Evolutionary conservation across 768 basidiomycete genomes (phyloP), one percentile per base, ranked within the genome.

Genomic region (Mycena belliarum): DNA sequence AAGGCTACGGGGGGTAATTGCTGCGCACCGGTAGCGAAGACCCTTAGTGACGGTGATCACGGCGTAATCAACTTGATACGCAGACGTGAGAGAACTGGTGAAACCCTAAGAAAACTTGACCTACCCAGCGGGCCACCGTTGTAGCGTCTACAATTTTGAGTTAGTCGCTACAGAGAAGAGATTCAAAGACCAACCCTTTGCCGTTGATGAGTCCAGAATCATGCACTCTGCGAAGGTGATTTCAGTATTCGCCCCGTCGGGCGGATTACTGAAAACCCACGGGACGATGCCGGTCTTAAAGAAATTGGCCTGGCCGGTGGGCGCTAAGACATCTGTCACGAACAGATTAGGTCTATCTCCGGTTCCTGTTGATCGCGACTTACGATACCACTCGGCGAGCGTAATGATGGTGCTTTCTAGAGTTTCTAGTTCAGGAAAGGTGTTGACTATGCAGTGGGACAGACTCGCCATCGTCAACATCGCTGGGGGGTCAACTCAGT

Each of bases 151-250:
- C 7, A 32, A 12, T 6, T 32, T 32, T 32, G 12, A 6, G 29
- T 32, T 12, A 32, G 12, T 32, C 12, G 29, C n/a, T 32, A 32
- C 29, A 12, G 29, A 32, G 12, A 32, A 32, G 29, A 12, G 29
- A 32, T 6, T 6, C 29, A 12, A 32, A 32, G 29, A 62, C 61
- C 16, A 0, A 59, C 57, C 62, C 62, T 32, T 26, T 37, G 0
- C 79, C 79, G 49, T 82, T 83, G 47, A 84, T 79, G 44, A 82
- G 63, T 55, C 76, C 76, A 10, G 82, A 74, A 50, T 80, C 68
- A 24, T 50, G 69, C 33, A 70, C 69, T n/a, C 70, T 71, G 48
- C 3, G 25, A 43, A 4, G n/a, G 21, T 0, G 5, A 6, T 5
- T 0, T 24, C 12, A 43, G 9, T 29, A 69, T 40, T 66, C 35